phyloP scores from a whole-genome alignment of 441 rosid species.

The Corymbia citriodora region DNA sequence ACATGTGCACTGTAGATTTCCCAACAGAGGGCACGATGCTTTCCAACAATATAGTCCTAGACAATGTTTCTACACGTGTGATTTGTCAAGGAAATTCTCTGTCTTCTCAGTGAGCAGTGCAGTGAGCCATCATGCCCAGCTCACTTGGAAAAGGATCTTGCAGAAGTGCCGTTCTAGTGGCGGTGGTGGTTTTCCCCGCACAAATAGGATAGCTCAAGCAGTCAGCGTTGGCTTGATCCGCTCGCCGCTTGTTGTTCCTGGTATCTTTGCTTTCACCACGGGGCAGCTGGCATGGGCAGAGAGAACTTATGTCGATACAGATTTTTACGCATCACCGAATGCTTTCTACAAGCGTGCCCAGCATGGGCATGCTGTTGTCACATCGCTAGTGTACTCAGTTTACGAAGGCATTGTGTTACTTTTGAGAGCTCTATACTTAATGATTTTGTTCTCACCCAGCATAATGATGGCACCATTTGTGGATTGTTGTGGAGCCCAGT shows the following conservation, averaged over 20 bases:
- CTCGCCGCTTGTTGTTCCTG: slow-evolving; percentile 57
- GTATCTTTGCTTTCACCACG: slow-evolving; percentile 49
- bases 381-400: slow-evolving; percentile 38
- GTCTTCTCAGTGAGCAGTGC: slow-evolving; percentile 26
- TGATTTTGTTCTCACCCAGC: slow-evolving; percentile 78
- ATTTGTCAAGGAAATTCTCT: slow-evolving; percentile 35
- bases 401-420: slow-evolving; percentile 65
- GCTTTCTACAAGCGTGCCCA: slow-evolving; percentile 68
- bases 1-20: slow-evolving; percentile 29
- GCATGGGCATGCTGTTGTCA: slow-evolving; percentile 67
- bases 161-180: slow-evolving; percentile 25
- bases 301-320: slow-evolving; percentile 31
- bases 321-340: slow-evolving; percentile 42
- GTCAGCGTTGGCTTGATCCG: slow-evolving; percentile 79
- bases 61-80: slow-evolving; percentile 17
- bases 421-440: slow-evolving; percentile 72
- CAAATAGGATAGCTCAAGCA: slow-evolving; percentile 78
- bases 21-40: slow-evolving; percentile 25
- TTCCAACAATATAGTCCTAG: slow-evolving; percentile 16
- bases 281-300: slow-evolving; percentile 75
- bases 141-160: slow-evolving; percentile 63
- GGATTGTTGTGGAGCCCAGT: slow-evolving; percentile 56
- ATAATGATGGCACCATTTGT: slow-evolving; percentile 80
- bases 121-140: slow-evolving; percentile 47
- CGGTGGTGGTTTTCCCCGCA: slow-evolving; percentile 22